Base-by-base conservation (phyloP, 2,329 filamentous ascomycete genomes). In the Calonectria pseudoturangicola region DNA sequence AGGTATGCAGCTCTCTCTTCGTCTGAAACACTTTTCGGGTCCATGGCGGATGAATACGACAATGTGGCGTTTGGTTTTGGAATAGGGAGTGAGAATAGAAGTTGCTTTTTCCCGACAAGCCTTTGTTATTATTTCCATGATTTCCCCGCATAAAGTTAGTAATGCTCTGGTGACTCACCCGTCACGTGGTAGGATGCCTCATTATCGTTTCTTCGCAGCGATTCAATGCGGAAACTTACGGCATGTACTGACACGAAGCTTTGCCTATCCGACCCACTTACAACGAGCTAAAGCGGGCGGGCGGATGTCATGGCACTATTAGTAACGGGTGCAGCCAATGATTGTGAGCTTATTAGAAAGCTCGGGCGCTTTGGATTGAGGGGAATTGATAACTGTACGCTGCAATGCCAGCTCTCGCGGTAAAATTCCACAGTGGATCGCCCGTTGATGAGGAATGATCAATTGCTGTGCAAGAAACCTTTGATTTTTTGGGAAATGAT, bases 221-320 rank as follows among this genome's bases (percentile, higher is more conserved):
- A 25, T 56, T 10, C 12, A 7, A 25, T 30, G 27, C 51, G 51
- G 51, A n/a, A 56, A 39, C 51, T 58, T 27, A 39, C 54, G 54
- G 54, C 51, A 56, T 56, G 51, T 36, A 56, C 51, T 56, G 54
- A 60, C 54, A 41, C 54, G 54, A 60, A 60, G 54, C 54, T 60
- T 60, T 60, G 18, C 33, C 54, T 25, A 4, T 1, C 33, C 21
- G 54, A 60, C 54, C 54, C 36, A 39, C 48, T 60, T 60, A 15
- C 36, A 21, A 60, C 15, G 54, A 60, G 33, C 54, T 60, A 60
- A 60, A 41, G 54, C 54, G 39, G 21, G 15, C 33, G 39, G n/a
- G 54, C 33, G 47, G 54, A 39, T 39, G 25, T 60, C 15, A 21
- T 39, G 39, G 13, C 15, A 25, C n/a, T 39, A 39, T 41, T 60